Evolutionary conservation across 257 asterid genomes (phyloP).

Genomic region (Petunia axillaris): DNA sequence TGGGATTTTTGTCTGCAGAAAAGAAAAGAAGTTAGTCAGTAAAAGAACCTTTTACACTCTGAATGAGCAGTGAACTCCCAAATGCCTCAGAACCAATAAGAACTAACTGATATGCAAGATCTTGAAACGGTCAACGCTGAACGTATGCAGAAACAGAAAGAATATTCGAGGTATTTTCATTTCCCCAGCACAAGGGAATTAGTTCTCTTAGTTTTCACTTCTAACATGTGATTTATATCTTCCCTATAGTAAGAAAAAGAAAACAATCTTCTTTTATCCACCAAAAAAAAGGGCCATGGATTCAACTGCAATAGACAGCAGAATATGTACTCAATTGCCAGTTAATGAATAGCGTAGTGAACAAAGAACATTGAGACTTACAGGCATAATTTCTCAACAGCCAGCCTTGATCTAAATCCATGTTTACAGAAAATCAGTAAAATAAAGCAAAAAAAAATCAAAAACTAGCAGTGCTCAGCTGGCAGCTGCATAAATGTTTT

Average conservation of each 20-base stretch:
- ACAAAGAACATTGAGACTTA: not conserved
- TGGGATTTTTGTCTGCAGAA: conserved; percentile 47
- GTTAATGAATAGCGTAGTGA: conserved; percentile 4
- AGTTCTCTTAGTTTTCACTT: not conserved
- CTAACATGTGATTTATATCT: not conserved
- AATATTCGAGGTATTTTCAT: conserved; percentile 10
- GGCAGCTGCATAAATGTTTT: conserved; percentile 1
- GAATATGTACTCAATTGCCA: not conserved
- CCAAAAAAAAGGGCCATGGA: not conserved
- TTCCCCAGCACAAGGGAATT: not conserved
- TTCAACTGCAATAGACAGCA: conserved; percentile 7
- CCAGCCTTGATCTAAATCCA: not conserved
- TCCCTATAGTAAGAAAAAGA: conserved; percentile 14
- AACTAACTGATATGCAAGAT: not conserved
- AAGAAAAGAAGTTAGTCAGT: conserved; percentile 29
- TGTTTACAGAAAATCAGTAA: not conserved
- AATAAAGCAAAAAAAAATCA: conserved; percentile 4
- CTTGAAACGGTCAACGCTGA: not conserved
- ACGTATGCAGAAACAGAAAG: conserved; percentile 1
- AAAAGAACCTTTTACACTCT: conserved; percentile 4
- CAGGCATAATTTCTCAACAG: not conserved
- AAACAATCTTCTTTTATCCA: not conserved
- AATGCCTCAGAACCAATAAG: conserved; percentile 19
- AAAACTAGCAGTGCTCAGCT: not conserved
- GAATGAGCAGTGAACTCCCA: not conserved